Base-by-base conservation (phyloP, 805 yeast species). In the Candida verbasci region DNA sequence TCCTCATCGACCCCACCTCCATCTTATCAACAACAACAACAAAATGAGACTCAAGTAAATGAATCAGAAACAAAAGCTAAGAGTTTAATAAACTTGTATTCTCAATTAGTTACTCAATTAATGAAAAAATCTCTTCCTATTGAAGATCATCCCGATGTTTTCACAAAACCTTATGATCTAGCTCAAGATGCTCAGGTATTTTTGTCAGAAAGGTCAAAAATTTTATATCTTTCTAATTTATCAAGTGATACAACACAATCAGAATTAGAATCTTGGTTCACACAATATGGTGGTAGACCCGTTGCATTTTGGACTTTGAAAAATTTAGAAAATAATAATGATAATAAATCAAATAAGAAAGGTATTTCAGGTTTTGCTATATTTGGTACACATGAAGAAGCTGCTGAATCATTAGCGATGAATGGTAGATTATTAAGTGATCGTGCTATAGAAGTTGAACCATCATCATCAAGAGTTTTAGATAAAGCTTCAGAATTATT, bases 221-320 rank as follows among this genome's bases (percentile, higher is more conserved):
- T 86, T n/a, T 56, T 88, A 36, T 86, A 79, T 55, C 64, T 88
- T 58, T 71, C 83, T n/a, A 87, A 86, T 56, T 62, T 89, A 45
- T 89, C 96, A 2, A 68, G 68, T 17, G 96, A 88, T 50, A 85
- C 91, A 5, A 89, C 96, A 1, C 96, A 89, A 58, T 73, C 87
- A 35, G 96, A 89, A 59, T 67, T 88, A 32, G 96, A 88, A 62
- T 71, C 82, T 22, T 89, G 96, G 96, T 88, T 87, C 55, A 78
- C 87, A 3, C 93, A 85, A 53, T 82, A 75, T 55, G 95, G 95
- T 3, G 83, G 86, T 2, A 71, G 89, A 34, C 95, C 96, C 2
- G 72, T 85, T 34, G 93, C 95, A 9, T 86, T 87, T 55, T 87
- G 96, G 95, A 80, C 93, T 1, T 68, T 88, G 35, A 80, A 80